A percentile compares a stretch with the other conserved stretches of the same genome.
phyloP scores from a whole-genome alignment of 257 asterid genomes.

The Penstemon eatonii region DNA sequence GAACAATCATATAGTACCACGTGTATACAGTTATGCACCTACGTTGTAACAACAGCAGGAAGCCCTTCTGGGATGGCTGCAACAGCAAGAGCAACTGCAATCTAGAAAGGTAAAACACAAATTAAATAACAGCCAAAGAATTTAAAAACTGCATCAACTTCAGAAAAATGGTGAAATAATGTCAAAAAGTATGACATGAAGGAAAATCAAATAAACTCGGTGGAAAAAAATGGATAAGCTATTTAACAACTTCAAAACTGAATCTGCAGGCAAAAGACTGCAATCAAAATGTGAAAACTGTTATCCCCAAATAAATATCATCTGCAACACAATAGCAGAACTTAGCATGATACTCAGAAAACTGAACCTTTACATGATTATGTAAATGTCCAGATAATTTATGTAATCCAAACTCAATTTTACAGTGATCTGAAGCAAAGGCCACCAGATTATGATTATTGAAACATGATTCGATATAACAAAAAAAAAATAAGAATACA shows the following conservation, averaged over 20 bases:
- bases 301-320: slow-evolving; percentile 19
- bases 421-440: not conserved
- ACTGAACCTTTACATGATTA: not conserved
- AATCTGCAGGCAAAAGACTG: slow-evolving; percentile 17
- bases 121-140: slow-evolving; percentile 23
- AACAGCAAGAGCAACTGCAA: slow-evolving; percentile 99
- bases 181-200: slow-evolving; percentile 11
- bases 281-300: not conserved
- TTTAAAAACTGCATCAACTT: slow-evolving; percentile 15
- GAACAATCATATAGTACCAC: slow-evolving; percentile 19
- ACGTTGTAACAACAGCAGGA: slow-evolving; percentile 99
- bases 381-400: not conserved
- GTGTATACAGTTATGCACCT: slow-evolving; percentile 40
- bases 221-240: slow-evolving; percentile 10
- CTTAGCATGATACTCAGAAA: not conserved
- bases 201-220: not conserved
- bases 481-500: not conserved
- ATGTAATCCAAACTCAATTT: not conserved
- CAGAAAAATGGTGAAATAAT: slow-evolving; percentile 12
- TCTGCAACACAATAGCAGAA: slow-evolving; percentile 4
- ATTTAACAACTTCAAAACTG: slow-evolving; percentile 2
- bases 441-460: not conserved
- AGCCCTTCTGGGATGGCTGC: slow-evolving; percentile 99
- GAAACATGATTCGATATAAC: not conserved
- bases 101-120: slow-evolving; percentile 48